These are phyloP conservation scores for Apophysomyces ossiformis DNA, from an alignment of 371 early-diverging fungal genomes.

Conservation along the genomic window DNA sequence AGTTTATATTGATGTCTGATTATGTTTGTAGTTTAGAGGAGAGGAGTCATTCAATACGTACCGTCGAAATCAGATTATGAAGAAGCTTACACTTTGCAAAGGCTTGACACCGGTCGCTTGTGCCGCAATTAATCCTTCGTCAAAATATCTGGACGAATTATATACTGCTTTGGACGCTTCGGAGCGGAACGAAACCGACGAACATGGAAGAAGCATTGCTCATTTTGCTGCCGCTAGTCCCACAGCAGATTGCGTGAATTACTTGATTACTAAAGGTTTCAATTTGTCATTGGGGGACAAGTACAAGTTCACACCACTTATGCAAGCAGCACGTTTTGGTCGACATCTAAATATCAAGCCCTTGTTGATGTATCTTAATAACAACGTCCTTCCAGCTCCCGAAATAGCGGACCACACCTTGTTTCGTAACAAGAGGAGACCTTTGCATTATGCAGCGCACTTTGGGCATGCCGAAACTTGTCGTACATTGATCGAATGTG, in stretches of 20 bases:
- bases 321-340: conserved; percentile 63
- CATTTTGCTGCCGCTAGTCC: conserved; percentile 66
- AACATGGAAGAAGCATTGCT: conserved; percentile 50
- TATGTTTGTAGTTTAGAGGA: conserved; percentile 18
- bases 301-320: conserved; percentile 52
- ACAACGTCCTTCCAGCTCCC: conserved; percentile 25
- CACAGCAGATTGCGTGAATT: conserved; percentile 53
- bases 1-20: background rate
- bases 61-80: conserved; percentile 52
- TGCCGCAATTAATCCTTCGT: conserved; percentile 52
- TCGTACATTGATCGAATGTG: conserved; percentile 43
- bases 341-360: conserved; percentile 39
- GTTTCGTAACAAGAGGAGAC: conserved; percentile 47
- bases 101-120: conserved; percentile 54
- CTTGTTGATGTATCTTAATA: conserved; percentile 34
- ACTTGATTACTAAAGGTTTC: conserved; percentile 42
- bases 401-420: conserved; percentile 46
- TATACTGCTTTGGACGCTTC: conserved; percentile 44
- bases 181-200: conserved; percentile 47
- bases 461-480: conserved; percentile 57
- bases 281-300: conserved; percentile 43
- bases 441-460: conserved; percentile 63
- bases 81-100: conserved; percentile 40
- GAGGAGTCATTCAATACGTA: conserved; percentile 35
- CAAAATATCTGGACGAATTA: conserved; percentile 43